Conservation (phyloP, 164 flowering plant genomes). For the Magnolia changhungtana region DNA sequence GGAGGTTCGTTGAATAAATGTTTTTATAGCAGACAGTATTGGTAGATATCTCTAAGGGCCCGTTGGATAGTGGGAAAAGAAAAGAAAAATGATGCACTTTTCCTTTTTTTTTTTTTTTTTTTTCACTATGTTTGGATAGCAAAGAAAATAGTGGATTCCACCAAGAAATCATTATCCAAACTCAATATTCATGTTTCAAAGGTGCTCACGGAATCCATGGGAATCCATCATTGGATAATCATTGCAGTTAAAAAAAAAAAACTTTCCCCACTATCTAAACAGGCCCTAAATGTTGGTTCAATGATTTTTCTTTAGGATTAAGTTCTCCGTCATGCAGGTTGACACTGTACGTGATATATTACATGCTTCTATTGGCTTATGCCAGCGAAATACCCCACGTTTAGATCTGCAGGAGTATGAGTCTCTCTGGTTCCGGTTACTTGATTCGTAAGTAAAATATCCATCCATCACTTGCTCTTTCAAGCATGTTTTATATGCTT, state of each 20-base stretch:
- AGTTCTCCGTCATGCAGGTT: slow-evolving; percentile 45
- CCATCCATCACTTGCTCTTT: neutral
- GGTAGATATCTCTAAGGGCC: neutral
- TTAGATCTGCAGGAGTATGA: slow-evolving; percentile 81
- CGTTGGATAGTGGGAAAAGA: neutral
- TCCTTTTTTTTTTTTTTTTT: too few species aligned
- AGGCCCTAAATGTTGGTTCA: too few species aligned
- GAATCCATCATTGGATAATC: too few species aligned
- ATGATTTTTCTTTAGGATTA: neutral
- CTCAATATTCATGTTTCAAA: too few species aligned
- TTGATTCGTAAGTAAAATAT: slow-evolving; percentile 72
- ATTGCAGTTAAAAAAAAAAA: too few species aligned
- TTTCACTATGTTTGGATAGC: too few species aligned
- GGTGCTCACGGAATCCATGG: too few species aligned
- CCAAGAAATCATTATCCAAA: too few species aligned
- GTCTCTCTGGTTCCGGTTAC: slow-evolving; percentile 79
- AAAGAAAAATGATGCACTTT: too few species aligned
- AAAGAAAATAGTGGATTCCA: too few species aligned
- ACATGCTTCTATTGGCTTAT: slow-evolving; percentile 73
- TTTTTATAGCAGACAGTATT: neutral
- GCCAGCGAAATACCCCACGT: slow-evolving; percentile 89
- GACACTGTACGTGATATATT: slow-evolving; percentile 41
- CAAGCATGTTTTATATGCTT: neutral
- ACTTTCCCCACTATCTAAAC: too few species aligned
- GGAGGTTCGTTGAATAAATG: slow-evolving; percentile 52